Base-by-base conservation (phyloP, 371 early-diverging fungal species). In the Mucor circinelloides region DNA sequence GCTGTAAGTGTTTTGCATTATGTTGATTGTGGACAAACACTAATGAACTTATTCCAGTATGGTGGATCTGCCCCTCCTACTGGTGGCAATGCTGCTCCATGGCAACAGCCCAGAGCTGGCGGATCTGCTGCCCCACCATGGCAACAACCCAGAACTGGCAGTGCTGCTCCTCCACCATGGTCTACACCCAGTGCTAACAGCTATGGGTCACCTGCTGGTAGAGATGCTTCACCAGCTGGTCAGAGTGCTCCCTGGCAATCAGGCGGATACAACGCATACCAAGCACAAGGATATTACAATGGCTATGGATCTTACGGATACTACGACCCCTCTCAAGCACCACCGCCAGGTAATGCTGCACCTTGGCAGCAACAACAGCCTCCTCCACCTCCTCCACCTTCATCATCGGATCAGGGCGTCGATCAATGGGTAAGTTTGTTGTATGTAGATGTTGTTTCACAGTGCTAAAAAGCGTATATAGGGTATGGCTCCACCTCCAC, bases 51-150 rank as follows among this genome's bases (percentile, higher is more conserved):
- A 23, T 25, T 64, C 50, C 63, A 71, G 63, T 64, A 59, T 44
- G 64, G 61, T 48, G 61, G 21, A 30, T 19, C 46, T 30, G 31
- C 38, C 3, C 31, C 63, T 30, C 44, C 59, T 23, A 30, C 67
- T 34, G 30, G 58, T 13, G 34, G 58, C 12, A 13, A 13, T 21
- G n/a, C 50, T 66, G 82, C 87, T 55, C 87, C 88, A 57, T 87
- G 87, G 87, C 87, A 87, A 56, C 86, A 82, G 50, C 57, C 69
- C 5, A 66, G 73, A 27, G 13, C 65, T 40, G 27, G 32, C 5
- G 38, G 50, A 17, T 74, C 68, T 10, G 67, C 69, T 9, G 72
- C 75, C 19, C 76, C 80, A 60, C 82, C 80, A 40, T 82, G 79
- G 76, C 77, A 78, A 55, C 72, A 72, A 27, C 62, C 66, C 17